A percentile compares a stretch with the other conserved stretches of the same genome.
phyloP scores from a whole-genome alignment of 495 filamentous ascomycete genomes.

The Hyaloscypha bicolor region DNA sequence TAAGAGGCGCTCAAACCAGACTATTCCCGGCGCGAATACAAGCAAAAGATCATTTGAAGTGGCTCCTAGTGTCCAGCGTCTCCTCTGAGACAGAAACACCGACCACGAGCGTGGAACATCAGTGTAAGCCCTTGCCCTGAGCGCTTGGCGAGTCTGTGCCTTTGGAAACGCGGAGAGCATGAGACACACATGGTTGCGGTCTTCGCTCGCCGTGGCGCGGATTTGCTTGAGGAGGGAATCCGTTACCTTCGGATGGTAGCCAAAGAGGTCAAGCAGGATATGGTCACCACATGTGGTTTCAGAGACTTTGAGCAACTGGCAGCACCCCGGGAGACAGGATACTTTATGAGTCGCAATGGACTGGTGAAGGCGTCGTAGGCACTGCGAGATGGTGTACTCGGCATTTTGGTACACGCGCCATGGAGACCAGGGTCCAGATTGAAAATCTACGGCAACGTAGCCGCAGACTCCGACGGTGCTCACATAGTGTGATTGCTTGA shows the following conservation, averaged over 20 bases:
- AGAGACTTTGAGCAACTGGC: slow-evolving; percentile 36
- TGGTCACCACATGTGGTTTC: slow-evolving; percentile 37
- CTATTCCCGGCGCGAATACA: slow-evolving; percentile 30
- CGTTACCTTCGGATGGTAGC: slow-evolving; percentile 35
- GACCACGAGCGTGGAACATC: slow-evolving; percentile 34
- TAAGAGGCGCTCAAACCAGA: slow-evolving; percentile 35
- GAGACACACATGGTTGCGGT: slow-evolving; percentile 36
- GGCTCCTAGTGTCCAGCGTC: slow-evolving; percentile 38
- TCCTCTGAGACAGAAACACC: slow-evolving; percentile 38
- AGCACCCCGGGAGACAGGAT: slow-evolving; percentile 38
- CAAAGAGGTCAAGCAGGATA: slow-evolving; percentile 37
- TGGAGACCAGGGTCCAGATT: slow-evolving; percentile 22
- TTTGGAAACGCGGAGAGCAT: slow-evolving; percentile 36
- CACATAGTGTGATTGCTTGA: slow-evolving; percentile 30
- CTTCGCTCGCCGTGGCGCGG: slow-evolving; percentile 35
- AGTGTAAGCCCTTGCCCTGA: slow-evolving; percentile 36
- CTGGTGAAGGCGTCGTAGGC: slow-evolving; percentile 36
- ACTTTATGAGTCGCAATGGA: slow-evolving; percentile 36
- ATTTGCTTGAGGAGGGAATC: slow-evolving; percentile 36
- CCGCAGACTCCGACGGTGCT: slow-evolving; percentile 38
- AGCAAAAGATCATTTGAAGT: slow-evolving; percentile 37
- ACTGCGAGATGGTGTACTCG: slow-evolving; percentile 38
- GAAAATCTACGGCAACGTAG: slow-evolving; percentile 37
- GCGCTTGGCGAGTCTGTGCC: slow-evolving; percentile 32
- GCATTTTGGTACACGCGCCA: slow-evolving; percentile 36